Evolutionary conservation across 2,329 filamentous ascomycete genomes (phyloP), one percentile per base, ranked within the genome.

Genomic region (Thyridium curvatum): DNA sequence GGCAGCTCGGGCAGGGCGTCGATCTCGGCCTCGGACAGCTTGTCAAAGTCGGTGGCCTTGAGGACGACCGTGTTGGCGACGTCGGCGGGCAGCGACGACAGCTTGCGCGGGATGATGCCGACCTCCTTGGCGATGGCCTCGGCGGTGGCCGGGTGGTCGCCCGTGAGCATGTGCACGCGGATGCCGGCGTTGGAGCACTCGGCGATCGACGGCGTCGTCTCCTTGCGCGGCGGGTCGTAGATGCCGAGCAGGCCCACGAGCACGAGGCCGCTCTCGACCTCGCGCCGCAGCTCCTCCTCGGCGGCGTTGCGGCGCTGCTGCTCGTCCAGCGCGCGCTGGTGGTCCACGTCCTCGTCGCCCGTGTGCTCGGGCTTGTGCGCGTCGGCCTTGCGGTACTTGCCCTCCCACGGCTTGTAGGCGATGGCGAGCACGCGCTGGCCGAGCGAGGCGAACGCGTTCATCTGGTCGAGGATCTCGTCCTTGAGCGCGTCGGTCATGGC

Each of bases 231-330:
- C 4, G 88, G 88, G 49, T 94, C 88, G 55, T 93, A 91, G 46
- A 94, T 83, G 40, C 87, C 88, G 35, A 85, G 82, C 9, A 95
- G 72, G n/a, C 89, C 90, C 12, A 86, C 74, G 44, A 94, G 85
- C 3, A 71, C 74, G 26, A 95, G 74, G 21, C 77, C 69, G 29
- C 68, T 65, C 55, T 94, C 88, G 12, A 91, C 72, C 4, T 71
- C 62, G 6, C 67, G 62, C 6, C 88, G 84, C 3, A 72, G 54
- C 6, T 36, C 38, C 16, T 48, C 48, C 12, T 45, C 44, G 15
- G 41, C 21, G 6, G 21, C 21, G 10, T 26, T 26, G 21, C 21
- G 21, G 21, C 21, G 21, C 2, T 13, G 8, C 31, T 21, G 28
- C 13, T 18, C 18, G 18, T 29, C 32, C 17, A 30, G 18, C 28